Conservation (phyloP, 495 filamentous ascomycete species). For the Amorphotheca resinae region DNA sequence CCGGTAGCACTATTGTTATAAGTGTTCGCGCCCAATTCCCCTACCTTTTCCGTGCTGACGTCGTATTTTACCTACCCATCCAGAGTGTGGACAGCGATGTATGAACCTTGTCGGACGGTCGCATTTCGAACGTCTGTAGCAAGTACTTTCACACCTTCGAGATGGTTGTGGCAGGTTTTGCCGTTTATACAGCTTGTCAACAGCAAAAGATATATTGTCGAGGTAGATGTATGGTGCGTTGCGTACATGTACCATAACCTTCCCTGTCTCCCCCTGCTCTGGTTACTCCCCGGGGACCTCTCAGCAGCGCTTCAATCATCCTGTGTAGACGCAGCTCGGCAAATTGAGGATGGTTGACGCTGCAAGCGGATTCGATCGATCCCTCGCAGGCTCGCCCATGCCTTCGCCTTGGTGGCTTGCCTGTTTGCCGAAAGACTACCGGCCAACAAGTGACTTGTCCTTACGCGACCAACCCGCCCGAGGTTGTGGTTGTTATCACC, state of each 20-base stretch:
- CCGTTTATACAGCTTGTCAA: too few relatives aligned
- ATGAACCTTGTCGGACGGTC: too few relatives aligned
- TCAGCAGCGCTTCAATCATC: slow-evolving; percentile 15
- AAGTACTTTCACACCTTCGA: too few relatives aligned
- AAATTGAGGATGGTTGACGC: slow-evolving; percentile 12
- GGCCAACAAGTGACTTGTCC: neutral
- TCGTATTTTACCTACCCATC: neutral
- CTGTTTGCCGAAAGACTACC: neutral
- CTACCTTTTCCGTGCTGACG: slow-evolving; percentile 1
- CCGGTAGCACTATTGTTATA: slow-evolving; percentile 8
- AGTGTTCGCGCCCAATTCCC: too few relatives aligned
- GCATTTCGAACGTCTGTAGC: too few relatives aligned
- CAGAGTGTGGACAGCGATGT: neutral
- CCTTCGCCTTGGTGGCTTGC: neutral
- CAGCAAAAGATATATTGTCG: too few relatives aligned
- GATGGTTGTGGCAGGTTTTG: too few relatives aligned
- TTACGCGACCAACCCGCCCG: neutral
- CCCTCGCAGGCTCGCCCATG: neutral
- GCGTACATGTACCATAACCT: too few relatives aligned
- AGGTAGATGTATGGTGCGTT: too few relatives aligned
- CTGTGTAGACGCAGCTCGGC: slow-evolving; percentile 15
- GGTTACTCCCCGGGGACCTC: too few relatives aligned
- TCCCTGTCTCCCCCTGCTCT: too few relatives aligned
- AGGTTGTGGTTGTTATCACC: neutral
- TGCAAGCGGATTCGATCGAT: slow-evolving; percentile 13